Base-by-base conservation (phyloP, 1,284 basidiomycete genomes). In the Papiliotrema nemorosa region DNA sequence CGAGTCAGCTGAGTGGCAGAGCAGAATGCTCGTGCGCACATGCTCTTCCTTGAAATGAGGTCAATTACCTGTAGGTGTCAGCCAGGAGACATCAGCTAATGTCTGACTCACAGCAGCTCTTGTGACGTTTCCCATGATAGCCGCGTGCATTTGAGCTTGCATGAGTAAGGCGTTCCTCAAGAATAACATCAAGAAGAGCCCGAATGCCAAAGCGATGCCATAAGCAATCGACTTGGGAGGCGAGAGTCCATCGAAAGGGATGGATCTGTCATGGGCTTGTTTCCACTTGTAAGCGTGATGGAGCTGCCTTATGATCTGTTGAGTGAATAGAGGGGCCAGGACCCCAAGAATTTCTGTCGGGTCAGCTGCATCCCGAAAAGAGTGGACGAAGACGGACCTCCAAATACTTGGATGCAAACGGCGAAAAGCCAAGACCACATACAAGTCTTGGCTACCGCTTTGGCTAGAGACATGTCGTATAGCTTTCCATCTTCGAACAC, bases 21-120 rank as follows among this genome's bases (percentile, higher is more conserved):
- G 53, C 78, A 78, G 66, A 85, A 85, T 33, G 12, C 4, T 33
- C n/a, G n/a, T n/a, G n/a, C n/a, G n/a, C 16, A 33, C 31, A 33
- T 33, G 31, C 31, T 33, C 31, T 33, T 33, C 16, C 16, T 33
- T 9, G 31, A 33, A 16, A 33, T 33, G 10, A 33, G 31, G 31
- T 33, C 31, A 10, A 16, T 33, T 10, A 33, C 16, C 31, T 33
- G 31, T 9, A 33, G 9, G 9, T 9, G 31, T 33, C 9, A 33
- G 31, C 16, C 9, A 9, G 16, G 31, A 16, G 31, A 33, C 9
- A 33, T 9, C 16, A 33, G 9, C 9, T 10, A 16, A 16, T 16
- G 9, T 33, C 10, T 33, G 16, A 33, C 31, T 33, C 31, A 33
- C 31, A 10, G 31, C 31, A 33, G 31, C 31, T 33, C 31, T 9